Evolutionary conservation across 768 basidiomycete species (phyloP).

Genomic region (Brasilioporus rufonigricans): DNA sequence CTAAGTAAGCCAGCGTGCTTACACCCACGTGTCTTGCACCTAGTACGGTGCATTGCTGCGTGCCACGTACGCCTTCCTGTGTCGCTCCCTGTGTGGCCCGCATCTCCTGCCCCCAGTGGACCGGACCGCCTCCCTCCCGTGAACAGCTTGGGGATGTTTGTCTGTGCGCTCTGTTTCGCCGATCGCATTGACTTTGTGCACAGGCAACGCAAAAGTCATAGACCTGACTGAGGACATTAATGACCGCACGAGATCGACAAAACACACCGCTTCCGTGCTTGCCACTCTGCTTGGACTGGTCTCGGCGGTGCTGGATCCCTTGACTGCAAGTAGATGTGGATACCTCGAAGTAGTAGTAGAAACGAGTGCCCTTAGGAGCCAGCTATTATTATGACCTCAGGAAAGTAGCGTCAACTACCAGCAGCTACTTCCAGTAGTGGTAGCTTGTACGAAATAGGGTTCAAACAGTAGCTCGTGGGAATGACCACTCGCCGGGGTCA

Average conservation of each 20-base stretch:
- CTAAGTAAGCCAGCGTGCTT: too few species aligned
- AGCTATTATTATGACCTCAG: not conserved
- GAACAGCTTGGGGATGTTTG: too few species aligned
- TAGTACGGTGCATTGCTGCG: too few species aligned
- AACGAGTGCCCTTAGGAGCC: not conserved
- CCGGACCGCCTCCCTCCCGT: too few species aligned
- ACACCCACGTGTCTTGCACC: too few species aligned
- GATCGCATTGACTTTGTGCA: not conserved
- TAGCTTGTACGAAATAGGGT: too few species aligned
- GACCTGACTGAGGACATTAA: constrained; percentile 60
- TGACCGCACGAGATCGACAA: constrained; percentile 56
- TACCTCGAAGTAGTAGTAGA: constrained; percentile 3
- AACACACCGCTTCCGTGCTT: constrained; percentile 60
- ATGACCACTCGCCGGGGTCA: too few species aligned
- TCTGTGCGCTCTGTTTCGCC: too few species aligned
- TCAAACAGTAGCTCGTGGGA: too few species aligned
- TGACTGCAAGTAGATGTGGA: constrained; percentile 41
- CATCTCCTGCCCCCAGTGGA: too few species aligned
- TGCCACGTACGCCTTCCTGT: too few species aligned
- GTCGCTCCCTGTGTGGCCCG: too few species aligned
- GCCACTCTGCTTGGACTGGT: constrained; percentile 62
- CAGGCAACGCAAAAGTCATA: constrained; percentile 59
- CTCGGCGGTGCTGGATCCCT: constrained; percentile 59
- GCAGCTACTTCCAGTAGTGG: not conserved
- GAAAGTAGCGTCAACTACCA: not conserved